Evolutionary conservation across 2,329 filamentous ascomycete genomes (phyloP).

Genomic region (Cryphonectria parasitica): DNA sequence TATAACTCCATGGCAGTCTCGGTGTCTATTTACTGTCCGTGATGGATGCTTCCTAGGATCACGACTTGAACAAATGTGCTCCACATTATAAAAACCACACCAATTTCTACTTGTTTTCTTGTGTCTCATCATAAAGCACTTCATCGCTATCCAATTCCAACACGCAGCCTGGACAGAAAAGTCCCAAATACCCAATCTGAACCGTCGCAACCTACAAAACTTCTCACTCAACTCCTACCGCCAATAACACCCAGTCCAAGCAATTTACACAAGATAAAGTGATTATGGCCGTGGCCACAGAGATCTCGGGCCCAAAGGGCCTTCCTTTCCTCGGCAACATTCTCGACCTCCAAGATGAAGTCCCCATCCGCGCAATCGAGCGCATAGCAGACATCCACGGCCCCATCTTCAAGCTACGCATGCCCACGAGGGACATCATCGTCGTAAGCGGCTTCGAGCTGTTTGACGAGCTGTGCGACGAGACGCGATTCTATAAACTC

Average conservation of each 20-base stretch:
- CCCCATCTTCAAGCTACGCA: conserved; percentile 26
- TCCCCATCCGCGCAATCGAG: conserved; percentile 27
- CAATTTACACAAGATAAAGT: background rate
- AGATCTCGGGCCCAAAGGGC: conserved; percentile 29
- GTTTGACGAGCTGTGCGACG: conserved; percentile 40
- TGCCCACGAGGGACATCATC: background rate
- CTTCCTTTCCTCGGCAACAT: conserved; percentile 32
- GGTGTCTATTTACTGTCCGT: background rate
- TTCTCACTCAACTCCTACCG: background rate
- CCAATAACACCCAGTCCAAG: background rate
- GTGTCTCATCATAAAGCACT: background rate
- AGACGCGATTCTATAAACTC: conserved; percentile 30
- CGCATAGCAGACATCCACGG: conserved; percentile 29
- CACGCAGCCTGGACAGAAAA: background rate
- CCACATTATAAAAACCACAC: background rate
- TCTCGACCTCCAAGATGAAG: conserved; percentile 30
- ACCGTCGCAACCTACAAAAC: background rate
- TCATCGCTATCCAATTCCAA: background rate
- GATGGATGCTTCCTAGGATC: background rate
- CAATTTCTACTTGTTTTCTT: background rate
- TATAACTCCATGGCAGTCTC: background rate
- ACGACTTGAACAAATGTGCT: background rate
- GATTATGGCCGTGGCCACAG: background rate
- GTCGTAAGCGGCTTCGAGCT: conserved; percentile 32
- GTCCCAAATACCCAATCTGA: background rate